Base-by-base conservation (phyloP, 2,329 filamentous ascomycete genomes). In the Tolypocladium inflatum region DNA sequence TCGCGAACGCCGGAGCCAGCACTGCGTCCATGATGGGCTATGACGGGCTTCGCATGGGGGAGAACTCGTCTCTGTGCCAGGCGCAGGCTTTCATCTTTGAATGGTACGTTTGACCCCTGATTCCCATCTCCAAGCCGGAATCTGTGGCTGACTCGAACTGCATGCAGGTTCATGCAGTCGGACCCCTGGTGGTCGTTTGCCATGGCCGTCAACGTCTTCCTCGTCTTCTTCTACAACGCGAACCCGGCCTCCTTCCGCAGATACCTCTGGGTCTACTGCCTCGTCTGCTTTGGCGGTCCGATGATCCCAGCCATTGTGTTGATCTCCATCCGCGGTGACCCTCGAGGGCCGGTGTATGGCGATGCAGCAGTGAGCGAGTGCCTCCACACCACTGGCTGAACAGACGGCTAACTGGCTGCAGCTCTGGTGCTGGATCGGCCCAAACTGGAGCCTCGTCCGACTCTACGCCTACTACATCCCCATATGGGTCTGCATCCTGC, bases 121-220 rank as follows among this genome's bases (percentile, higher is more conserved):
- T 17, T 7, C 13, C 19, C 19, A 5, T 13, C 15, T 3, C 45
- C 15, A 3, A n/a, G 17, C 4, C 11, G 19, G 41, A 21, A 8
- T 21, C 50, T 9, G 15, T 61, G 3, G 62, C 55, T 37, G 13
- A 33, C n/a, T 11, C 7, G 17, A 11, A 2, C 9, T 11, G 19
- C 30, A 1, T 19, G 13, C 50, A 90, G 86, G 83, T 91, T 90
- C 70, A 88, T 89, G 82, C 86, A 87, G 63, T 86, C 86, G 4
- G 87, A 90, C 70, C 84, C 86, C 0, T 80, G 88, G 73, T 91
- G 86, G 88, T 89, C 87, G 0, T 83, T 91, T 63, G 87, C 87
- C 61, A 93, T 93, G 89, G 88, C 89, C 0, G 78, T 87, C 65
- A 93, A 93, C 63, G 89, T 93, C 57, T 90, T 87, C 67, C 78